Evolutionary conservation across 2,329 filamentous ascomycete species (phyloP).

Genomic region (Coniochaeta hoffmannii): DNA sequence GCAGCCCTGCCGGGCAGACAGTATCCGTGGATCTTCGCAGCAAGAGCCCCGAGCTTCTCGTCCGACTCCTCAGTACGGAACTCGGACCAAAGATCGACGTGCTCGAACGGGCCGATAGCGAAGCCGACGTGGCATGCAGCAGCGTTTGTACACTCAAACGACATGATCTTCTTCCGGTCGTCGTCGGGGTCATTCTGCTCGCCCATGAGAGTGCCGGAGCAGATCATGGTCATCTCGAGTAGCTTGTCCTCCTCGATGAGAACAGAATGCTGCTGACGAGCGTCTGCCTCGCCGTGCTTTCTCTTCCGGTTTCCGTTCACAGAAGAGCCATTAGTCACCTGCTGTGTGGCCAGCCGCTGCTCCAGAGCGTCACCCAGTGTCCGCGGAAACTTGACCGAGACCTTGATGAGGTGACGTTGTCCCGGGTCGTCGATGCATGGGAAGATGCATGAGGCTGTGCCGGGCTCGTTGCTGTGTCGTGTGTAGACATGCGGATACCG

Average conservation of each 20-base stretch:
- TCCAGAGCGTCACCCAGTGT: slow-evolving; percentile 73
- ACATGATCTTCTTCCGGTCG: slow-evolving; percentile 77
- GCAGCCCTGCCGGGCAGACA: slow-evolving; percentile 77
- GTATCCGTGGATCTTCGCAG: slow-evolving; percentile 83
- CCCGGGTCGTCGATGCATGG: slow-evolving; percentile 85
- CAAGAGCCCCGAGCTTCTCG: slow-evolving; percentile 80
- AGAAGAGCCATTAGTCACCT: slow-evolving; percentile 13
- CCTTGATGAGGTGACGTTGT: slow-evolving; percentile 76
- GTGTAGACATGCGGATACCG: slow-evolving; percentile 92
- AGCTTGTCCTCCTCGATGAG: slow-evolving; percentile 74
- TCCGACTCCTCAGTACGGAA: slow-evolving; percentile 88
- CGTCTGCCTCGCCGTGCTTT: slow-evolving; percentile 28
- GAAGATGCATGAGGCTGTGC: slow-evolving; percentile 78
- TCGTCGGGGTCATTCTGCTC: slow-evolving; percentile 73
- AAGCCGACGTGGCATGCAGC: slow-evolving; percentile 88
- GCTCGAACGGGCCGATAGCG: slow-evolving; percentile 89
- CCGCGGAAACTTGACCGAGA: slow-evolving; percentile 78
- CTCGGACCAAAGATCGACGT: slow-evolving; percentile 76
- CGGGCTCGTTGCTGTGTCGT: slow-evolving; percentile 69
- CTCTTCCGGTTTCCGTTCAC: slow-evolving; percentile 25
- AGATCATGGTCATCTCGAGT: slow-evolving; percentile 82
- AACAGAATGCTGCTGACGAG: slow-evolving; percentile 4
- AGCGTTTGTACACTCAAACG: slow-evolving; percentile 68
- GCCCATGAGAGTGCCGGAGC: slow-evolving; percentile 81
- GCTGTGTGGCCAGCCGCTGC: slow-evolving; percentile 36